phyloP scores from a whole-genome alignment of 257 asterid species.

The Sherardia arvensis region DNA sequence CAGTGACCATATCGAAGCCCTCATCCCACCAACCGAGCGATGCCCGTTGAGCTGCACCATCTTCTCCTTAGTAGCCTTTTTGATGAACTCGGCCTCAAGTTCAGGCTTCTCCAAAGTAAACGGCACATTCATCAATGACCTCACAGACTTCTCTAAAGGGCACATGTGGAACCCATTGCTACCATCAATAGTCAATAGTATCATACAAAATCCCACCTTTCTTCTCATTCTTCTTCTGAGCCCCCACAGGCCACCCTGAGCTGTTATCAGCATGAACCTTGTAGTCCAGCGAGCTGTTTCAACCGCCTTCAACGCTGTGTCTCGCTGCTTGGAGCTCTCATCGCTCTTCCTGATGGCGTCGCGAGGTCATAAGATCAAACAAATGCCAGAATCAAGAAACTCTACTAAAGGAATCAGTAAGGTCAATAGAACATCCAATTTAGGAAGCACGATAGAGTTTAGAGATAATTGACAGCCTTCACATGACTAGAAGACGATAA shows the following conservation, averaged over 20 bases:
- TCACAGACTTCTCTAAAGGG: constrained; percentile 74
- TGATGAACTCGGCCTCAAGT: constrained; percentile 74
- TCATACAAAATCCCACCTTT: no score
- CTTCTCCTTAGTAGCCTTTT: constrained; percentile 83
- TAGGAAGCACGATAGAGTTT: no score
- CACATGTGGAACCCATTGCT: constrained; percentile 76
- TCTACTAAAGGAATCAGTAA: background rate
- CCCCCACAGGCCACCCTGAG: no score
- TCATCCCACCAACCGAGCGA: constrained; percentile 92
- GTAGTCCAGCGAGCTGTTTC: no score
- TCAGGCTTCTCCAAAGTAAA: constrained; percentile 71
- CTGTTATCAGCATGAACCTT: no score
- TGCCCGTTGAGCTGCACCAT: constrained; percentile 98
- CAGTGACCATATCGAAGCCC: constrained; percentile 55
- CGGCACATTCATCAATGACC: constrained; percentile 92
- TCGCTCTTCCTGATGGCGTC: no score
- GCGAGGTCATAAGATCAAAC: no score
- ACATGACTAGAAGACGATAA: background rate
- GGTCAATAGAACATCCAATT: no score
- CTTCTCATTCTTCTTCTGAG: no score
- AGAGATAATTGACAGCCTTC: background rate
- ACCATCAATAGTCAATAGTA: constrained; percentile 60
- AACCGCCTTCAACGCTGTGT: no score
- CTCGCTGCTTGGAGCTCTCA: no score
- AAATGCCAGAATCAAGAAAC: background rate